Evolutionary conservation across 2,329 filamentous ascomycete species (phyloP), one percentile per base, ranked within the genome.

Genomic region (Beauveria asiatica): DNA sequence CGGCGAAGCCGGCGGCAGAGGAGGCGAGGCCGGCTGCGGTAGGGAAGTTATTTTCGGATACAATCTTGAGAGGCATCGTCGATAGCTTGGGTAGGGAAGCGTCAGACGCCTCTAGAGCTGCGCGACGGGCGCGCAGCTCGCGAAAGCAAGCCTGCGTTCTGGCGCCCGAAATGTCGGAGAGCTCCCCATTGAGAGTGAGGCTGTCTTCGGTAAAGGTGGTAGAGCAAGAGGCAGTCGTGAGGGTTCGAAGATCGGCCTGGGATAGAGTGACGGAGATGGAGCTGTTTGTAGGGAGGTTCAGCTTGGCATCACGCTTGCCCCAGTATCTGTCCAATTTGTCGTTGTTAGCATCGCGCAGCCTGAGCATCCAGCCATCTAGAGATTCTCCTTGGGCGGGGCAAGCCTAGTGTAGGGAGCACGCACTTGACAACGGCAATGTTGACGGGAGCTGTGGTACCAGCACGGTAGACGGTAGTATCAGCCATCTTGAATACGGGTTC

Each of bases 401-500:
- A 8, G 21, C 42, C 25, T 41, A n/a, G 23, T 23, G 30, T 27
- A 25, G 45, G 23, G 39, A 19, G 9, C 4, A 59, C 73, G 57
- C 70, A 95, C 89, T 97, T 97, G 78, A 97, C 94, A 61, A 97
- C 92, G 66, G 93, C 93, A 72, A 97, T 97, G 80, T 97, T 97
- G 71, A 97, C 93, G 16, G 93, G 94, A 45, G 94, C 94, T 65
- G 92, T 97, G 62, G 94, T 97, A 80, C 90, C 97, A 67, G 94
- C 90, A 69, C 92, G 88, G 80, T 95, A 92, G 69, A 97, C 83
- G 61, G 78, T 80, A 57, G 69, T 75, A 66, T 80, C 78, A 37
- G 77, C 74, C 78, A 81, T 81, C 64, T 57, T 64, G 62, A 60
- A n/a, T 19, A 17, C 6, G 11, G 17, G 17, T 33, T 13, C 5